Percentiles rank a stretch among this genome's conserved stretches.
phyloP scores from a whole-genome alignment of 2,329 filamentous ascomycete genomes.

The Cryphonectria nitschkei region DNA sequence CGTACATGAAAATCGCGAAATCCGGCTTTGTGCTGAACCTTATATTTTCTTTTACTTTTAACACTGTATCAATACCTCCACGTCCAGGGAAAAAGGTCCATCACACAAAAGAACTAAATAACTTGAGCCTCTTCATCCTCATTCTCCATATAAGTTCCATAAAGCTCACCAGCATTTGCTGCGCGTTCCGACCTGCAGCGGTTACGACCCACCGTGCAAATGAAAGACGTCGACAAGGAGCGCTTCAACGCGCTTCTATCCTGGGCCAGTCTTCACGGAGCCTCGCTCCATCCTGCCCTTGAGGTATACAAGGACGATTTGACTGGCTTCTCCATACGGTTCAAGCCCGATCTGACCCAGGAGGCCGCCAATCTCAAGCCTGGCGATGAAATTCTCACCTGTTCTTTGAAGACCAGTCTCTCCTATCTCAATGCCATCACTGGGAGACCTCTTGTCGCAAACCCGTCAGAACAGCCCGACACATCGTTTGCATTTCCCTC shows the following conservation, averaged over 20 bases:
- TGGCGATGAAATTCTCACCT: slow-evolving; percentile 52
- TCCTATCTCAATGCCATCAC: slow-evolving; percentile 62
- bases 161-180: not conserved
- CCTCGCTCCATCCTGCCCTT: slow-evolving; percentile 53
- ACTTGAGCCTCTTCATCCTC: not conserved
- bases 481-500: slow-evolving; percentile 45
- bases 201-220: slow-evolving; percentile 14
- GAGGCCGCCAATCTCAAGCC: slow-evolving; percentile 33
- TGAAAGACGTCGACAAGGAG: slow-evolving; percentile 34
- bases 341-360: slow-evolving; percentile 36
- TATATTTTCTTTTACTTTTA: not conserved
- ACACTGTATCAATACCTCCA: not conserved
- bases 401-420: slow-evolving; percentile 57
- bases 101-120: not conserved
- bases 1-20: not conserved
- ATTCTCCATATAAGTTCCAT: not conserved
- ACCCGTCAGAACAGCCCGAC: slow-evolving; percentile 29
- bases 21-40: not conserved
- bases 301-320: slow-evolving; percentile 55
- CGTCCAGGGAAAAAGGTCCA: not conserved
- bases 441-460: slow-evolving; percentile 36
- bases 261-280: slow-evolving; percentile 54
- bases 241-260: slow-evolving; percentile 44
- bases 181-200: not conserved
- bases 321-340: slow-evolving; percentile 60